Base-by-base conservation (phyloP, 1,284 basidiomycete species). In the Pholiota adiposa region DNA sequence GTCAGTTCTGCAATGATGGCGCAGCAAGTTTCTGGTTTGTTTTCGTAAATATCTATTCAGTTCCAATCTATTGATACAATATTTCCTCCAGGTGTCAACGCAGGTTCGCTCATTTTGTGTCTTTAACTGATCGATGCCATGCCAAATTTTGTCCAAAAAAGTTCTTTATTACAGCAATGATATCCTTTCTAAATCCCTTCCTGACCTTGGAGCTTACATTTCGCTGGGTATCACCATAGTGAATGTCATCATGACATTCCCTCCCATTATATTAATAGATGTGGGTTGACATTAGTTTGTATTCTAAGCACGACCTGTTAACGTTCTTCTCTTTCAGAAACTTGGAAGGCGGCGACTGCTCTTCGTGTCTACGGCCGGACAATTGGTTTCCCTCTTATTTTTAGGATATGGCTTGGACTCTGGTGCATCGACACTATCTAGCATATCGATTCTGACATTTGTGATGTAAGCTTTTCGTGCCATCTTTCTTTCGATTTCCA, bases 161-260 rank as follows among this genome's bases (percentile, higher is more conserved):
- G 94, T 96, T 27, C 77, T 96, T 52, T 96, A 94, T 72, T 96
- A 96, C 75, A 94, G 92, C 73, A 96, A 94, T 62, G 85, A 89
- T 40, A 94, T 97, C 54, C 82, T 97, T 14, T 84, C 88, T 8
- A 87, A 87, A 53, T 83, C 93, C 2, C 75, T 96, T 51, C 92
- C 94, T 8, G 83, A 89, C 11, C 73, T 88, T 14, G 94, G 92
- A 0, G 87, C 90, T 21, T 93, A 90, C 66, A 81, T 93, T 25
- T 93, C 92, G 0, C 72, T 94, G 3, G 88, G 85, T 18, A 90
- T 93, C 58, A 89, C 94, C 0, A 72, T 94, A 33, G 85, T 96
- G 58, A 98, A 97, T 72, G 90, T 81, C 43, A 62, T 83, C 31
- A 83, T 83, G 81, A 83, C 81, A 2, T 82, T 83, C 69, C 80